Evolutionary conservation across 2,329 filamentous ascomycete genomes (phyloP).

Genomic region (Xylariomycetidae sp.): DNA sequence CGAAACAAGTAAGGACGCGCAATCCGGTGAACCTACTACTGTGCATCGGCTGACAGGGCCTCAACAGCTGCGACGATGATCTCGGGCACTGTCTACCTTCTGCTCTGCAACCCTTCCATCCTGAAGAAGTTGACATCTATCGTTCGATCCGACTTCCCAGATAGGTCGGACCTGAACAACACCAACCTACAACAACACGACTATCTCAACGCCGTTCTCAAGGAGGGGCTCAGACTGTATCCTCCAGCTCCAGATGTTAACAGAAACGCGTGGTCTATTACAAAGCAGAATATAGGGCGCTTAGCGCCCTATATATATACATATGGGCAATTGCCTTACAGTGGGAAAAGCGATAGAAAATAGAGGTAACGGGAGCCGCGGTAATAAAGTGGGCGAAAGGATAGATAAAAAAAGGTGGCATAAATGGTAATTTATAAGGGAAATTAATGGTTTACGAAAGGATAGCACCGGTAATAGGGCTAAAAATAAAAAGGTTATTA

Average conservation of each 20-base stretch:
- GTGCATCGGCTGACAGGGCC: neutral
- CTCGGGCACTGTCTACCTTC: conserved; percentile 22
- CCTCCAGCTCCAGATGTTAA: conserved; percentile 8
- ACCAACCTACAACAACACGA: conserved; percentile 2
- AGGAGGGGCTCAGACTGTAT: conserved; percentile 10
- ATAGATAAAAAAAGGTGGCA: no score
- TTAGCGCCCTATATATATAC: no score
- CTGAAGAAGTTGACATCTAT: conserved; percentile 14
- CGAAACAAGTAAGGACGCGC: conserved; percentile 29
- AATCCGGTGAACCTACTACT: neutral
- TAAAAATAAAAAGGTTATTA: no score
- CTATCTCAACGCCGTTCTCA: conserved; percentile 8
- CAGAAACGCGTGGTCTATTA: no score
- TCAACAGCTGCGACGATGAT: conserved; percentile 32
- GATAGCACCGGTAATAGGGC: no score
- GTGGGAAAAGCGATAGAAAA: no score
- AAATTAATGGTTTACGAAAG: no score
- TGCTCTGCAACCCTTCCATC: conserved; percentile 18
- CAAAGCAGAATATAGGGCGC: no score
- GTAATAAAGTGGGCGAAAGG: no score
- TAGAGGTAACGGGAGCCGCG: no score
- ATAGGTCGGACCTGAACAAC: conserved; percentile 15
- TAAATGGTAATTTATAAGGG: no score
- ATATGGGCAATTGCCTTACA: no score
- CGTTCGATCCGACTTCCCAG: conserved; percentile 17